Base-by-base conservation (phyloP, 257 asterid species). In the Lithospermum erythrorhizon region DNA sequence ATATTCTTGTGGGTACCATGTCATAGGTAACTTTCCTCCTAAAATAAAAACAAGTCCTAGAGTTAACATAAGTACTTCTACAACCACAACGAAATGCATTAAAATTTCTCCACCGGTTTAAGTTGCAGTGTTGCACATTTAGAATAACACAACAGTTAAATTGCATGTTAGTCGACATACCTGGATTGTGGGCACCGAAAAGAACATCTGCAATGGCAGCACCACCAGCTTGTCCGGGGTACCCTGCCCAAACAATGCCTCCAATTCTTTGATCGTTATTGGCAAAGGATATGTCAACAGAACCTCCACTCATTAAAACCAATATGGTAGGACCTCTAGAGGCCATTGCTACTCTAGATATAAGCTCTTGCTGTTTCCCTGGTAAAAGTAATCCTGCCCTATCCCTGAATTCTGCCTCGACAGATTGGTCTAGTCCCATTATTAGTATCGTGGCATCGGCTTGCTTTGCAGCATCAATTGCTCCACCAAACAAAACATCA, bases 1-100 rank as follows among this genome's bases (percentile, higher is more conserved):
- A 76, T 81, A 89, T 19, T 81, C 79, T 61, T 89, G 94, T 15
- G 94, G 94, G 61, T 88, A 88, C 96, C 96, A 89, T 61, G 97
- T 86, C 90, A 83, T 81, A 1, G 97, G 95, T 30, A 88, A 85
- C 80, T 83, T 88, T 25, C 96, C 96, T 70, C 90, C 94, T 87
- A 53, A 59, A 21, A 48, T 54, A 24, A 1, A 11, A 21, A 6
- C 23, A 17, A 11, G 16, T 20, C 23, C 27, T 19, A 3, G 13
- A 7, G 21, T 53, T 9, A n/a, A 53, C 10, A n/a, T 9, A 16
- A 22, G 0, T 51, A 15, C 21, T 4, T 29, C 58, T n/a, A 61
- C 2, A 53, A 20, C 37, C 13, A 30, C 22, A 61, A 1, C 9
- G 1, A 11, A 45, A 35, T 23, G 6, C 6, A n/a, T 41, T 41